These are phyloP conservation scores for Penicillium paradoxum DNA, from an alignment of 495 filamentous ascomycete genomes.

Conservation along the genomic window DNA sequence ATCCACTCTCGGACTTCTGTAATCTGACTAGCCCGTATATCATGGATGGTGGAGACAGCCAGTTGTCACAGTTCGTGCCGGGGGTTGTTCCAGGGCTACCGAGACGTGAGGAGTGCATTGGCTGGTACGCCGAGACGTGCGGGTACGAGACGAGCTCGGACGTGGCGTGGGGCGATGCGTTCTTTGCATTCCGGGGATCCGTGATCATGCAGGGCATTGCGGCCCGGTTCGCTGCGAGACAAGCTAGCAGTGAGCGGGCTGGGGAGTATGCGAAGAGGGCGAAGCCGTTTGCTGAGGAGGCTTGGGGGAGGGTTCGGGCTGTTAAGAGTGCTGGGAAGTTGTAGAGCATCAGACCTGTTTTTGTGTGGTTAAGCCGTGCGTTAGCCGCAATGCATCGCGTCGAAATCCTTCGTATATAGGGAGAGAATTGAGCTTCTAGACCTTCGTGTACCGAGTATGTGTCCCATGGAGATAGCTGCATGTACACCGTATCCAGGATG, in stretches of 20 bases:
- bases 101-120: conserved; percentile 57
- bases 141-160: conserved; percentile 61
- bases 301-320: conserved; percentile 63
- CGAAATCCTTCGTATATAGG: no score
- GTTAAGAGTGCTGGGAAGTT: conserved; percentile 48
- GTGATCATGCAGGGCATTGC: conserved; percentile 95
- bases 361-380: no score
- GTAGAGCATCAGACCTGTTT: no score
- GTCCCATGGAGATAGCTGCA: background rate
- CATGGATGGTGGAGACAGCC: conserved; percentile 41
- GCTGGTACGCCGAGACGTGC: conserved; percentile 70
- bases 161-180: conserved; percentile 56
- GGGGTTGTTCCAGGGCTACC: conserved; percentile 70
- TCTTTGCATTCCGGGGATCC: conserved; percentile 62
- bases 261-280: conserved; percentile 62
- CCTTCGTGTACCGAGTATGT: no score
- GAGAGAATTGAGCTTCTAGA: no score
- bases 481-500: background rate
- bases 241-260: conserved; percentile 86
- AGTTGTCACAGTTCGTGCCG: conserved; percentile 51
- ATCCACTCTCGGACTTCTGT: conserved; percentile 82
- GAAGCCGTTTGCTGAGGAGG: conserved; percentile 61
- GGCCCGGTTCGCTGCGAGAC: conserved; percentile 72
- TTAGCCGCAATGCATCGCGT: no score
- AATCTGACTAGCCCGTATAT: conserved; percentile 71